Conservation (phyloP, 2,329 filamentous ascomycete genomes). For the Chaetomium globosum region DNA sequence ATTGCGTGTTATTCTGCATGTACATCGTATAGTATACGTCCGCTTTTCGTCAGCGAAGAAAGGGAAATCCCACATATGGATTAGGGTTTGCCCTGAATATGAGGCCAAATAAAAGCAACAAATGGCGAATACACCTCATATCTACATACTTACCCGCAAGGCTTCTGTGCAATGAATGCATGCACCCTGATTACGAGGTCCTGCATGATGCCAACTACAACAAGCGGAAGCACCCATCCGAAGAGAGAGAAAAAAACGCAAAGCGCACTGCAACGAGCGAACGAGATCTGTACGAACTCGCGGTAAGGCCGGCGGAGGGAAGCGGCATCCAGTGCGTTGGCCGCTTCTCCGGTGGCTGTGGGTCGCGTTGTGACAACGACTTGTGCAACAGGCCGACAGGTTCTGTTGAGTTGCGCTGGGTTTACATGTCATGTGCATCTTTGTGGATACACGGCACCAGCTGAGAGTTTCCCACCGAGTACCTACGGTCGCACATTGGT, state of each 20-base stretch:
- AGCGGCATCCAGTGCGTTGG: not conserved
- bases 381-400: not conserved
- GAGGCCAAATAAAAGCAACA: not conserved
- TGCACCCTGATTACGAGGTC: conserved; percentile 1
- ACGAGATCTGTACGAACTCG: not conserved
- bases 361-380: not conserved
- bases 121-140: not conserved
- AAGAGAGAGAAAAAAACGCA: not conserved
- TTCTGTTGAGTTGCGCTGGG: not conserved
- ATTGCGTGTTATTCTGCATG: not conserved
- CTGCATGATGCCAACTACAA: conserved; percentile 3
- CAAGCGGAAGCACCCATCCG: not conserved
- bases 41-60: not conserved
- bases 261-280: not conserved
- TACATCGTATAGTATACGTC: not conserved
- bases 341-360: not conserved
- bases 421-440: not conserved
- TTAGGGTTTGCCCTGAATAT: not conserved
- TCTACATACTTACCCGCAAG: not conserved
- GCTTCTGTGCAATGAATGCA: not conserved
- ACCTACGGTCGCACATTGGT: not conserved
- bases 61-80: not conserved
- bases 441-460: not conserved
- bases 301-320: not conserved
- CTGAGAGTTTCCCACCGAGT: not conserved